phyloP scores from a whole-genome alignment of 129 eudicot genomes.

The Tagetes erecta region DNA sequence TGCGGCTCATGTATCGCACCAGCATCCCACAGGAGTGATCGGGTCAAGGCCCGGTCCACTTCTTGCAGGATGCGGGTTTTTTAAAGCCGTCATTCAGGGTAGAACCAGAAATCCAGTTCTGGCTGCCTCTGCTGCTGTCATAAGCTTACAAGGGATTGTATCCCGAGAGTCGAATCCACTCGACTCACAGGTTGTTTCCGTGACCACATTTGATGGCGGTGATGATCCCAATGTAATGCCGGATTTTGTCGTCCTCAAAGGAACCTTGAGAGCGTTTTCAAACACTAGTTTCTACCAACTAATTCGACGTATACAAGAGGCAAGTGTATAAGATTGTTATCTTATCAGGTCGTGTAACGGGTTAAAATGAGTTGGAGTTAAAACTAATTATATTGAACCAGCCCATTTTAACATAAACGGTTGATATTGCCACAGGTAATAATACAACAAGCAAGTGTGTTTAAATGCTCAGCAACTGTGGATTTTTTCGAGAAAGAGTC shows the following conservation, averaged over 20 bases:
- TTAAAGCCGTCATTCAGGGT: conserved; percentile 57
- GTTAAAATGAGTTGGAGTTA: neutral
- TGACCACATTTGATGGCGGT: conserved; percentile 58
- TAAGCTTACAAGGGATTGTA: conserved; percentile 87
- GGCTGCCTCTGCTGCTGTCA: conserved; percentile 88
- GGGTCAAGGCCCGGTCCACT: conserved; percentile 90
- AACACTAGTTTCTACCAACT: conserved; percentile 65
- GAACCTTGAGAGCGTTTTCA: conserved; percentile 88
- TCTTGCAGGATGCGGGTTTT: conserved; percentile 91
- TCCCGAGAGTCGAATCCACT: conserved; percentile 90
- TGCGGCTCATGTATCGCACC: conserved; percentile 77
- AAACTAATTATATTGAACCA: neutral
- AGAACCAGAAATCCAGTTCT: conserved; percentile 45
- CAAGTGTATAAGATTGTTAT: neutral
- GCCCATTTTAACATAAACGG: too few species aligned
- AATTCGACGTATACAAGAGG: conserved; percentile 77
- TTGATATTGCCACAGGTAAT: conserved; percentile 52
- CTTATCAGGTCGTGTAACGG: neutral
- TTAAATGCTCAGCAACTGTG: conserved; percentile 69
- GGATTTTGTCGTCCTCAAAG: conserved; percentile 53
- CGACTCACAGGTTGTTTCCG: conserved; percentile 94
- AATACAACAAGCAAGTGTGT: conserved; percentile 68
- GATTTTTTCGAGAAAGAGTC: conserved; percentile 70
- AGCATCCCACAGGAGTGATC: conserved; percentile 60
- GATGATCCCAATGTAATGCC: conserved; percentile 45